These are phyloP conservation scores for Daldinia decipiens DNA, from an alignment of 495 filamentous ascomycete species.

Conservation along the genomic window DNA sequence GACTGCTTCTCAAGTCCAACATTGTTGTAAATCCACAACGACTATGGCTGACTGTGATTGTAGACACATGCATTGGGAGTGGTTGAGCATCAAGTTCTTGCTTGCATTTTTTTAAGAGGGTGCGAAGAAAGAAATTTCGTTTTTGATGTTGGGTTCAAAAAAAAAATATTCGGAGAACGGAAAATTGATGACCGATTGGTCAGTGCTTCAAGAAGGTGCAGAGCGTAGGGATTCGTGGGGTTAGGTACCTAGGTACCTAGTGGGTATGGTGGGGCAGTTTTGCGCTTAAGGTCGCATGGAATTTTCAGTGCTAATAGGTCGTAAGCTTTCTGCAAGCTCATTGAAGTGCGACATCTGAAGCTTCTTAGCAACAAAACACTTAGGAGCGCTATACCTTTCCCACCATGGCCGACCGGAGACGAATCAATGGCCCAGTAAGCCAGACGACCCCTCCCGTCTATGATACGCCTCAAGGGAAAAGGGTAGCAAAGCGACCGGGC, in stretches of 20 bases:
- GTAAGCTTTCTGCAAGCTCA: slow-evolving; percentile 16
- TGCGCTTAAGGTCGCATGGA: slow-evolving; percentile 16
- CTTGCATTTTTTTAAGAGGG: slow-evolving; percentile 7
- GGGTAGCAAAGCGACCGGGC: slow-evolving; percentile 58
- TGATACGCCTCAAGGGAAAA: slow-evolving; percentile 49
- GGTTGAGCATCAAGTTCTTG: background rate
- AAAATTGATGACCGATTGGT: slow-evolving; percentile 22
- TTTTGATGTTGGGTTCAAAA: slow-evolving; percentile 16
- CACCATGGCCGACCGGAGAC: slow-evolving; percentile 83
- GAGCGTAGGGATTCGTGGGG: slow-evolving; percentile 8
- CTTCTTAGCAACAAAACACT: slow-evolving; percentile 22
- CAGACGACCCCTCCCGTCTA: slow-evolving; percentile 82
- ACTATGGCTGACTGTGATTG: background rate
- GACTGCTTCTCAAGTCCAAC: background rate
- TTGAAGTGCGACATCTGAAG: slow-evolving; percentile 14
- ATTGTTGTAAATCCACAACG: background rate
- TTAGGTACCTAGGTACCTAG: too few relatives aligned
- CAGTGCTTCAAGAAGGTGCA: slow-evolving; percentile 43
- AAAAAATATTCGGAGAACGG: slow-evolving; percentile 32
- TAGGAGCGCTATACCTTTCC: slow-evolving; percentile 22
- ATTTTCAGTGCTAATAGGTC: slow-evolving; percentile 30
- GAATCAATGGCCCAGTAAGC: slow-evolving; percentile 86
- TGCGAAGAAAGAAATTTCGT: slow-evolving; percentile 33
- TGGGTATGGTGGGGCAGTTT: slow-evolving; percentile 36
- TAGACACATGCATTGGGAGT: background rate